These are phyloP conservation scores for Geoglossum glabrum DNA, from an alignment of 495 filamentous ascomycete genomes.

Conservation along the genomic window DNA sequence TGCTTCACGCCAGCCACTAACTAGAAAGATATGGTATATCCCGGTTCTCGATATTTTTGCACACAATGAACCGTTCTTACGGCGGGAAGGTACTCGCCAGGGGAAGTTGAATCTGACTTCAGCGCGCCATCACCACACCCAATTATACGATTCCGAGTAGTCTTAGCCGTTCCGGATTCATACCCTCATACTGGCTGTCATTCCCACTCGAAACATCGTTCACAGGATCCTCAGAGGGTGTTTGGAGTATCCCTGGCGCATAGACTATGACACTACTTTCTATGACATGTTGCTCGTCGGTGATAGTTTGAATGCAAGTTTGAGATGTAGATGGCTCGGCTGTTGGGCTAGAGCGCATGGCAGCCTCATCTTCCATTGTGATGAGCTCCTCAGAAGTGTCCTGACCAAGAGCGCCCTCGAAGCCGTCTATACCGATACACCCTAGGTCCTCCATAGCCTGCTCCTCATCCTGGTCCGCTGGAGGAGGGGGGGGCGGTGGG, in stretches of 20 bases:
- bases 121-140: not conserved
- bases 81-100: not conserved
- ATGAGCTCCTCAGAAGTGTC: not conserved
- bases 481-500: slow-evolving; percentile 12
- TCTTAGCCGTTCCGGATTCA: slow-evolving; percentile 13
- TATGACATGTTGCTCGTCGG: not conserved
- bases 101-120: not conserved
- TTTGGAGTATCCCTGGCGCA: not conserved
- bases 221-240: slow-evolving; percentile 9
- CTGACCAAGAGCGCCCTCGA: not conserved
- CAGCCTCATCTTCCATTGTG: not conserved
- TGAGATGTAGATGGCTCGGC: not conserved
- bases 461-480: slow-evolving; percentile 6
- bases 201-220: slow-evolving; percentile 6
- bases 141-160: slow-evolving; percentile 7
- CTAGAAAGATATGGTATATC: too few species aligned
- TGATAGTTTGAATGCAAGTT: not conserved
- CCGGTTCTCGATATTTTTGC: too few species aligned
- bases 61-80: not conserved
- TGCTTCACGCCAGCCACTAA: not conserved
- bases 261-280: not conserved
- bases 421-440: not conserved
- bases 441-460: not conserved
- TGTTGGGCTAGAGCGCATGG: not conserved
- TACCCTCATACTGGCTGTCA: slow-evolving; percentile 9